Evolutionary conservation across 2,329 filamentous ascomycete genomes (phyloP).

Genomic region (Alternaria burnsii): DNA sequence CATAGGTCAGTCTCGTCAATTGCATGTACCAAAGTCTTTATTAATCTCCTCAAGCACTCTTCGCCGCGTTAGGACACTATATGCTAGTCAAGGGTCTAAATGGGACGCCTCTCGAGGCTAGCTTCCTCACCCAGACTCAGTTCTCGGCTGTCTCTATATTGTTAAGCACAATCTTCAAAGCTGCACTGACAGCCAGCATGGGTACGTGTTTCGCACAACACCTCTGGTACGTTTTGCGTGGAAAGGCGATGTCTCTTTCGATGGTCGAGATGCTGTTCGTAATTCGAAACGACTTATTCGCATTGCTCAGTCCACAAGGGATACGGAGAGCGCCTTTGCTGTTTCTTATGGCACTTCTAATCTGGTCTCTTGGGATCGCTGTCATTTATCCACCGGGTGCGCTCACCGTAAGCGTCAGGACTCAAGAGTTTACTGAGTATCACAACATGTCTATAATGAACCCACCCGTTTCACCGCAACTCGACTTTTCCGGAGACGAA

Average conservation of each 20-base stretch:
- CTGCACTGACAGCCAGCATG: not conserved
- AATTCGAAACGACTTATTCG: not conserved
- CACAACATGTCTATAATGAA: not conserved
- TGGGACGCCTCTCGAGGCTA: rapidly evolving
- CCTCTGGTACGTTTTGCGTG: not conserved
- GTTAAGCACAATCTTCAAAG: not conserved
- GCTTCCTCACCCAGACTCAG: not conserved
- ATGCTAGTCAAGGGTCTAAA: not conserved
- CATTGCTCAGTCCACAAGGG: not conserved
- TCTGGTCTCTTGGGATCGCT: not conserved
- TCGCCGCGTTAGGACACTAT: not conserved
- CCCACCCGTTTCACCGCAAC: not conserved
- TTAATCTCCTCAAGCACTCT: not conserved
- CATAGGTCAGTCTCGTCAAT: not conserved
- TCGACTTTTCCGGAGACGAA: not conserved
- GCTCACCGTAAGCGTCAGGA: not conserved
- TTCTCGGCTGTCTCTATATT: not conserved
- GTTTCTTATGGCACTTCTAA: not conserved
- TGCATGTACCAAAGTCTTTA: rapidly evolving
- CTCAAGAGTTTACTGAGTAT: not conserved
- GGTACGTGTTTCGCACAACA: not conserved
- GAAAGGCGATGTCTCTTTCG: not conserved
- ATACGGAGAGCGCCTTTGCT: not conserved
- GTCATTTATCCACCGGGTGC: not conserved
- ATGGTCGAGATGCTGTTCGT: not conserved